These are phyloP conservation scores for Ensete ventricosum DNA, from an alignment of 176 grass and related monocot genomes.

Conservation along the genomic window DNA sequence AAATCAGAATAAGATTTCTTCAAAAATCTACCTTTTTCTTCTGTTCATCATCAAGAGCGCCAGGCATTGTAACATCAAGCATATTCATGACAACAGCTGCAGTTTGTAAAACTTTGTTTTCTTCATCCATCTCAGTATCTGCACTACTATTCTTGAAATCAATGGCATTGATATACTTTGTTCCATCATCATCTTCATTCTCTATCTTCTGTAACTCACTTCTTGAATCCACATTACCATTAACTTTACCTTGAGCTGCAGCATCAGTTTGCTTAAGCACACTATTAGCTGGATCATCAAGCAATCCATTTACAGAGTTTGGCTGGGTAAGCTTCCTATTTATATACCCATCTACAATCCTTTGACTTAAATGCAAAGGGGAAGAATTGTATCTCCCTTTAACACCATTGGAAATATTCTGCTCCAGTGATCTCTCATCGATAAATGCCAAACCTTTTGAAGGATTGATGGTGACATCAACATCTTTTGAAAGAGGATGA, in stretches of 20 bases:
- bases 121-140: constrained; percentile 5
- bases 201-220: constrained; percentile 12
- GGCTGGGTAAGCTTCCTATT: background rate
- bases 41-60: constrained; percentile 61
- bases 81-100: constrained; percentile 78
- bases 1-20: background rate
- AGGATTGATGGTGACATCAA: constrained; percentile 75
- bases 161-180: constrained; percentile 15
- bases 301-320: constrained; percentile 41
- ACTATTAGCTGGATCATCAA: constrained; percentile 37
- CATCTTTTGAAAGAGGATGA: constrained; percentile 86
- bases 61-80: constrained; percentile 86
- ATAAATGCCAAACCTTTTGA: constrained; percentile 67
- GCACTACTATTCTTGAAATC: background rate
- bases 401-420: constrained; percentile 17
- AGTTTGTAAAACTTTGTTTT: constrained; percentile 63
- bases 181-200: constrained; percentile 30
- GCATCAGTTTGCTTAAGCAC: constrained; percentile 19
- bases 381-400: constrained; percentile 17
- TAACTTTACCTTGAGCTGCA: constrained; percentile 32
- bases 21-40: constrained; percentile 56
- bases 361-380: constrained; percentile 32
- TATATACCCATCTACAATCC: constrained; percentile 18
- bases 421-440: constrained; percentile 33
- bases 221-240: constrained; percentile 22